Conservation (phyloP, 129 eudicot genomes). For the Lactuca sativa region DNA sequence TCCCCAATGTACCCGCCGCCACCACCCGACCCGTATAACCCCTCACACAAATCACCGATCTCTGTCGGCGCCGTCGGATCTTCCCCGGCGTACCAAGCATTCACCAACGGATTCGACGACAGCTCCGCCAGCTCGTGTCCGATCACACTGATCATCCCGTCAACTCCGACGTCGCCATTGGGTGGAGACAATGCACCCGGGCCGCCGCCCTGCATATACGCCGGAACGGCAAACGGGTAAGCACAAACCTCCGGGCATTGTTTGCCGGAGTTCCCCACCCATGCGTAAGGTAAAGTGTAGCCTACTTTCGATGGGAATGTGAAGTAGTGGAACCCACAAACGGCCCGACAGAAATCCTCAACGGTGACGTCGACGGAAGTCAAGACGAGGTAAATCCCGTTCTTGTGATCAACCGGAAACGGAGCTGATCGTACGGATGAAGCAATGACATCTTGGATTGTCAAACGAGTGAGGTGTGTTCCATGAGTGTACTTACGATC, state of each 20-base stretch:
- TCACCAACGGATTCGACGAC: constrained; percentile 63
- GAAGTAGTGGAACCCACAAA: constrained; percentile 89
- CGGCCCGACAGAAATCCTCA: constrained; percentile 79
- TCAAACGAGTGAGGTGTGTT: constrained; percentile 62
- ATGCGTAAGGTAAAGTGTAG: constrained; percentile 83
- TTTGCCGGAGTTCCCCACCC: constrained; percentile 83
- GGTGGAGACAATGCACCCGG: constrained; percentile 55
- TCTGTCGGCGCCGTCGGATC: constrained; percentile 78
- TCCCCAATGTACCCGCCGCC: constrained; percentile 87
- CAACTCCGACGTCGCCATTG: constrained; percentile 60
- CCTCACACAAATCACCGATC: constrained; percentile 78
- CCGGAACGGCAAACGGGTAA: constrained; percentile 84
- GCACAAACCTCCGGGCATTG: constrained; percentile 91
- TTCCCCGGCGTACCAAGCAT: constrained; percentile 80
- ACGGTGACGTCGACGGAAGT: constrained; percentile 68
- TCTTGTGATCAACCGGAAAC: constrained; percentile 69
- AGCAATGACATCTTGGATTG: constrained; percentile 64
- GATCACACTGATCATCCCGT: constrained; percentile 73
- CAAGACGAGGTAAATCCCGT: constrained; percentile 65
- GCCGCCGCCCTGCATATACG: constrained; percentile 61
- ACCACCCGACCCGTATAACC: constrained; percentile 75
- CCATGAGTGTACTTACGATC: constrained; percentile 68
- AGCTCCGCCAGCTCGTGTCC: constrained; percentile 76
- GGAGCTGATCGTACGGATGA: constrained; percentile 54
- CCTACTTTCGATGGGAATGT: constrained; percentile 84